Evolutionary conservation across 176 grass and related monocot genomes (phyloP), one percentile per base, ranked within the genome.

Genomic region (Paspalum notatum): DNA sequence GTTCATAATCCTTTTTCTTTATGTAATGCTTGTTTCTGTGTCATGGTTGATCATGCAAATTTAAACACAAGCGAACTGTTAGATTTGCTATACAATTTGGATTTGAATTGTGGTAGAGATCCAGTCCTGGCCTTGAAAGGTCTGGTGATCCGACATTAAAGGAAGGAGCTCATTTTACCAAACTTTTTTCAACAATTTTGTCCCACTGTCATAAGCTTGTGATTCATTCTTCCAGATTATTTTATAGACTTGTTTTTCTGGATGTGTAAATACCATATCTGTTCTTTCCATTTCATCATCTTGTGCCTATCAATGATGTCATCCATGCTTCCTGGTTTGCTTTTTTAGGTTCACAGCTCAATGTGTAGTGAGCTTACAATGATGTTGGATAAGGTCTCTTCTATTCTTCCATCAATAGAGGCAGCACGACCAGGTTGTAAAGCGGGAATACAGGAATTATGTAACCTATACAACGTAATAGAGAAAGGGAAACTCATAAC

Each of bases 391-490:
- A 99, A 68, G 81, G 68, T 95, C 20, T 68, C 77, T 66, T 88
- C 82, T 62, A 91, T 99, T 84, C 90, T 99, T 80, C 96, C 96
- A 2, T 86, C 82, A 74, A 99, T 95, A 78, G 96, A 99, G 81
- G 90, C 90, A 57, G 88, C 92, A 57, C 88, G 84, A 50, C 96
- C 96, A 55, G 96, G 96, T 84, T 74, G 66, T 72, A 93, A 62
- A 85, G 80, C 82, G 26, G 96, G 96, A 55, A 99, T 99, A 71
- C 90, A 93, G 55, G 92, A 93, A 71, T 72, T 99, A 55, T 99
- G 96, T 78, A 93, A 78, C 68, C 73, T 99, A 74, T 93, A 93
- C 85, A 91, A 90, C 82, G 51, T 82, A 40, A 68, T 95, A 66
- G 96, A 99, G 46, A 99, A 93, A 91, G 92, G 92, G 24, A 90